Conservation (phyloP, 176 grass and related monocot species). For the Poa pratensis region DNA sequence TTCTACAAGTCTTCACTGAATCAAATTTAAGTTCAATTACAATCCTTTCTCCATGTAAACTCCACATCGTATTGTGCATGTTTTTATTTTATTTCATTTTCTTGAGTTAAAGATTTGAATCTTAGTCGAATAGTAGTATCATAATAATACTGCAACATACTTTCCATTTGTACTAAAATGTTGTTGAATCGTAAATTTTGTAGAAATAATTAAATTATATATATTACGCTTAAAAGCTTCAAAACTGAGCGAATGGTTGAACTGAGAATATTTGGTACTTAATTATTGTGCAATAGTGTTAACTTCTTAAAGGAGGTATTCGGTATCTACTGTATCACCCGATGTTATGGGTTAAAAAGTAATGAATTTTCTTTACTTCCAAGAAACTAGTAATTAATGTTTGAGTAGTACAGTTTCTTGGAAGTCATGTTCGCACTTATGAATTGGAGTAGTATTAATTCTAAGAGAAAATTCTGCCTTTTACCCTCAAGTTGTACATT, state of each 20-base stretch:
- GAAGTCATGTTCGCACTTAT: background rate
- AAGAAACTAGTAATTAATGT: background rate
- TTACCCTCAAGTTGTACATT: too few species aligned
- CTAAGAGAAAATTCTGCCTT: too few species aligned
- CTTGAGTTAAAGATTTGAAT: background rate
- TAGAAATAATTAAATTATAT: too few species aligned
- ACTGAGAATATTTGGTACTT: background rate
- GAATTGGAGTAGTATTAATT: background rate
- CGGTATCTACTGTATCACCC: background rate
- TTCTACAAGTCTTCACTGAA: background rate
- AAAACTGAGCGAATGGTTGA: background rate
- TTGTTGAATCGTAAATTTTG: background rate
- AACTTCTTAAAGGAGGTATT: background rate
- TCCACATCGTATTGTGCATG: background rate
- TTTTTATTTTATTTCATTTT: background rate
- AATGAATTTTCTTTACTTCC: background rate
- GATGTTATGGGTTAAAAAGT: background rate
- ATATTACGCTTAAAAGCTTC: background rate
- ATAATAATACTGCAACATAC: background rate
- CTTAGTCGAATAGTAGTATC: background rate
- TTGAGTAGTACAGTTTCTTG: background rate
- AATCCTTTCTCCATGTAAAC: background rate
- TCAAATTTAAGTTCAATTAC: background rate
- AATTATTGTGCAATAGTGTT: background rate
- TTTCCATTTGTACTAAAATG: background rate